These are phyloP conservation scores for Apiotrichum gracile DNA, from an alignment of 1,284 basidiomycete species.

Conservation along the genomic window DNA sequence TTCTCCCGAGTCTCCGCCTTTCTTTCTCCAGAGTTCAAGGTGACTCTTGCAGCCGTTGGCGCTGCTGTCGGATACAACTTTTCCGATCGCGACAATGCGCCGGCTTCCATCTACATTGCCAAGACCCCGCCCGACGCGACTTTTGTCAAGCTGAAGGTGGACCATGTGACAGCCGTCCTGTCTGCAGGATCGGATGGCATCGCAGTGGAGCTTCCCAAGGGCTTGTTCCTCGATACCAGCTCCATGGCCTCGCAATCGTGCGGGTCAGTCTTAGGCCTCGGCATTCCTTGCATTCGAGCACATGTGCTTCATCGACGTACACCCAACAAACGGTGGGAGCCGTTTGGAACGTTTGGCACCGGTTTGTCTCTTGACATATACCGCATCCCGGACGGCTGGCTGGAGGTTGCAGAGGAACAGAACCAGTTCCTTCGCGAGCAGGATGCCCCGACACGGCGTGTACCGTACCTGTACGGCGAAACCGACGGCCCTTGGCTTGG, in stretches of 20 bases:
- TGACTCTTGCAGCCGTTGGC: slow-evolving; percentile 54
- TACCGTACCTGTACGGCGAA: slow-evolving; percentile 54
- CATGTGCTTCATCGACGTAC: slow-evolving; percentile 15
- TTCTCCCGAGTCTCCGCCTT: slow-evolving; percentile 59
- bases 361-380: slow-evolving; percentile 66
- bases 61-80: slow-evolving; percentile 64
- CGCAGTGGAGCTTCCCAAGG: slow-evolving; percentile 56
- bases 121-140: slow-evolving; percentile 70
- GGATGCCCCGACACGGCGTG: slow-evolving; percentile 63
- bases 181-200: slow-evolving; percentile 54
- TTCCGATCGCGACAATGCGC: slow-evolving; percentile 69
- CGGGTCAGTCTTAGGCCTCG: slow-evolving; percentile 26
- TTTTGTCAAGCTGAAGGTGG: slow-evolving; percentile 60
- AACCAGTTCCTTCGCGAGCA: slow-evolving; percentile 63
- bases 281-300: slow-evolving; percentile 19
- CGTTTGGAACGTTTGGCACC: slow-evolving; percentile 56
- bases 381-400: slow-evolving; percentile 58
- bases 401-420: slow-evolving; percentile 55
- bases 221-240: slow-evolving; percentile 63
- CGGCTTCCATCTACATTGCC: slow-evolving; percentile 62
- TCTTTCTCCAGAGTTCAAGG: slow-evolving; percentile 56
- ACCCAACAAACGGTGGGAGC: slow-evolving; percentile 56
- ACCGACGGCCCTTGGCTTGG: slow-evolving; percentile 13
- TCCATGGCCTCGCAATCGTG: slow-evolving; percentile 62
- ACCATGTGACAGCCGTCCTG: slow-evolving; percentile 56